A percentile compares a stretch with the other conserved stretches of the same genome.
Evolutionary conservation across 441 rosid genomes (phyloP).

Genomic region (Gossypium trilobum): DNA sequence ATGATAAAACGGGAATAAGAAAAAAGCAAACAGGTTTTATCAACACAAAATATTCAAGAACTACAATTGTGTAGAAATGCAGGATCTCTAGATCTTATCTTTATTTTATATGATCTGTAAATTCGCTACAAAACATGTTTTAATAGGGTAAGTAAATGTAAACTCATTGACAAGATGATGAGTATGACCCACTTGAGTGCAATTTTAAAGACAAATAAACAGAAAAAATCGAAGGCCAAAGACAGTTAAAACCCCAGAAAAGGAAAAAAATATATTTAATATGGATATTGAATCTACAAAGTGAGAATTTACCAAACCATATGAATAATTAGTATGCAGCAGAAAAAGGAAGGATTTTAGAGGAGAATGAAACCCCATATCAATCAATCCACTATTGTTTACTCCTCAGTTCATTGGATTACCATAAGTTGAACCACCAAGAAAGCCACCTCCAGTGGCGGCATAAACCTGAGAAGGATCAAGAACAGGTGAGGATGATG

Average conservation of each 20-base stretch:
- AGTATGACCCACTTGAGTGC: slow-evolving; percentile 14
- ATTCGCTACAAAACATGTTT: slow-evolving; percentile 17
- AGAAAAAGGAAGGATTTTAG: not conserved
- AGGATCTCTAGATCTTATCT: not conserved
- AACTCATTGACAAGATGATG: slow-evolving; percentile 17
- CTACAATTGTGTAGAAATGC: slow-evolving; percentile 16
- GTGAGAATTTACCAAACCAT: slow-evolving; percentile 24
- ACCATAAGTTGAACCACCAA: slow-evolving; percentile 50
- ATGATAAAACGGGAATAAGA: slow-evolving; percentile 2
- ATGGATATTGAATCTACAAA: slow-evolving; percentile 14
- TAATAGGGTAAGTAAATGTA: slow-evolving; percentile 13
- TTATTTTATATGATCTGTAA: slow-evolving; percentile 11
- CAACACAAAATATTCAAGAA: slow-evolving; percentile 16
- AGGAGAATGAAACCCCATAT: not conserved
- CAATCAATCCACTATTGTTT: not conserved
- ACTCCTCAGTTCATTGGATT: slow-evolving; percentile 42
- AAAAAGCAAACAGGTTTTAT: not conserved
- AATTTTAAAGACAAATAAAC: slow-evolving; percentile 8
- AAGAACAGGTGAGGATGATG: slow-evolving; percentile 45
- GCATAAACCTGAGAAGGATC: slow-evolving; percentile 52
- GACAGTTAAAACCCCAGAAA: slow-evolving; percentile 15
- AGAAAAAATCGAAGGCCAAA: slow-evolving; percentile 12
- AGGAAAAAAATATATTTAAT: slow-evolving; percentile 4
- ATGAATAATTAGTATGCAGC: slow-evolving; percentile 24
- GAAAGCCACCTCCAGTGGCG: slow-evolving; percentile 42